phyloP scores from a whole-genome alignment of 108 stramenopile genomes.

The Fistulifera solaris region DNA sequence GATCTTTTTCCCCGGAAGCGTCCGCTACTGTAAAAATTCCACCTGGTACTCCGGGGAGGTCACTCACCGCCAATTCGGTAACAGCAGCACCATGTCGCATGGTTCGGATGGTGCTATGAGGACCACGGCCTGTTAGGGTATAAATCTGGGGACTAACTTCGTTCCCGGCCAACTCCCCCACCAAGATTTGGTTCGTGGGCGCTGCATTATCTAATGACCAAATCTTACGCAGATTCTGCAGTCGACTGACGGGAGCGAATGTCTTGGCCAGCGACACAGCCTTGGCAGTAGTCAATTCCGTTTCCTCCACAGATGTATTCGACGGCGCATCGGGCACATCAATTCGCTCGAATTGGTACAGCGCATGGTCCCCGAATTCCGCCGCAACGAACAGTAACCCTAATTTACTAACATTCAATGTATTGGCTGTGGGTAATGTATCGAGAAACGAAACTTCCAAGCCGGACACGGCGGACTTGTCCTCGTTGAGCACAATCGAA shows the following conservation, averaged over 20 bases:
- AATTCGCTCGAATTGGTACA: conserved; percentile 91
- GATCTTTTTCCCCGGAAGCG: conserved; percentile 28
- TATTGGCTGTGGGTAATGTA: conserved; percentile 78
- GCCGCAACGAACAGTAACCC: conserved; percentile 88
- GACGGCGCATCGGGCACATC: conserved; percentile 61
- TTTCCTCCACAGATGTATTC: conserved; percentile 25
- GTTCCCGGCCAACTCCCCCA: conserved; percentile 85
- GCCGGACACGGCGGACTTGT: conserved; percentile 39
- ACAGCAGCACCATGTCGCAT: conserved; percentile 89
- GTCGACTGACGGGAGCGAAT: conserved; percentile 53
- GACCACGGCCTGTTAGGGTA: conserved; percentile 84
- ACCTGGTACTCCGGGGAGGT: conserved; percentile 88
- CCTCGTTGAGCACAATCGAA: conserved; percentile 47
- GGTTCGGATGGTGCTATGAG: conserved; percentile 70
- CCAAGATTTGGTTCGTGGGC: conserved; percentile 79
- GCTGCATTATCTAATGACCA: conserved; percentile 74
- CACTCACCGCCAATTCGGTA: conserved; percentile 89
- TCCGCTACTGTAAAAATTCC: conserved; percentile 89
- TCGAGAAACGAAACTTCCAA: conserved; percentile 77
- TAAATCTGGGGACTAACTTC: conserved; percentile 92
- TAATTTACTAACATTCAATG: conserved; percentile 84
- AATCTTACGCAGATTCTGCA: conserved; percentile 74
- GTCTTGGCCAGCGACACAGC: conserved; percentile 49
- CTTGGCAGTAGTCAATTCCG: not conserved
- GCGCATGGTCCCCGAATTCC: conserved; percentile 93